phyloP scores from a whole-genome alignment of 139 green algal genomes.

The Tetraselmis striata region DNA sequence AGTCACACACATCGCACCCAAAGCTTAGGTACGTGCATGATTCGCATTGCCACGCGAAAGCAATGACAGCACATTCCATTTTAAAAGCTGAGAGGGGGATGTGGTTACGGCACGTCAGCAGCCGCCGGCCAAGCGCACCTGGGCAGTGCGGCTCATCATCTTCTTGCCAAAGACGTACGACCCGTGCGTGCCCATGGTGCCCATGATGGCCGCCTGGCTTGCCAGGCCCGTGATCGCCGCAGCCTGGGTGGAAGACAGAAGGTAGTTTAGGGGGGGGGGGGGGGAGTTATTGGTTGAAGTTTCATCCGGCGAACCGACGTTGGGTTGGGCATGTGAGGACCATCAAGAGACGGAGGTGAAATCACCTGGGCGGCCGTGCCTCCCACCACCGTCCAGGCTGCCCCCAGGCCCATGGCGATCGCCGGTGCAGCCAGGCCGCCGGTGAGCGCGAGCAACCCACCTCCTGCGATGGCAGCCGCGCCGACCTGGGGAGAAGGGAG shows the following conservation, averaged over 20 bases:
- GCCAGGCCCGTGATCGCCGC: neutral
- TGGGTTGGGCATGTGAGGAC: no score
- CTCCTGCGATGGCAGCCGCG: conserved; percentile 56
- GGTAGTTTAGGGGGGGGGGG: no score
- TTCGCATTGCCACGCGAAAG: no score
- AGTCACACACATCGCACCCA: no score
- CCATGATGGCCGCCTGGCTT: neutral
- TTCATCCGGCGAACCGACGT: no score
- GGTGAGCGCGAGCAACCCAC: conserved; percentile 67
- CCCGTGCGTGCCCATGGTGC: neutral
- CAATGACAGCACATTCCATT: no score
- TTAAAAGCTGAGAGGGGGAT: no score
- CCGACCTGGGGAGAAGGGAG: conserved; percentile 41
- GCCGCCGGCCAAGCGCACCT: no score
- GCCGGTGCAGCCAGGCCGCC: conserved; percentile 72
- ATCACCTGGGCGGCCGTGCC: conserved; percentile 19
- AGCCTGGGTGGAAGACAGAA: neutral
- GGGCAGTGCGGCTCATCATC: neutral
- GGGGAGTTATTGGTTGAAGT: no score
- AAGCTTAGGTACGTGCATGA: no score
- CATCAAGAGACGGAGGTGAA: no score
- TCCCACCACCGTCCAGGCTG: conserved; percentile 45
- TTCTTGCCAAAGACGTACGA: neutral
- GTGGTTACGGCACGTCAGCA: no score
- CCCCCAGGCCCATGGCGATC: conserved; percentile 64